Base-by-base conservation (phyloP, 1,284 basidiomycete genomes). In the Boletus calvinii region DNA sequence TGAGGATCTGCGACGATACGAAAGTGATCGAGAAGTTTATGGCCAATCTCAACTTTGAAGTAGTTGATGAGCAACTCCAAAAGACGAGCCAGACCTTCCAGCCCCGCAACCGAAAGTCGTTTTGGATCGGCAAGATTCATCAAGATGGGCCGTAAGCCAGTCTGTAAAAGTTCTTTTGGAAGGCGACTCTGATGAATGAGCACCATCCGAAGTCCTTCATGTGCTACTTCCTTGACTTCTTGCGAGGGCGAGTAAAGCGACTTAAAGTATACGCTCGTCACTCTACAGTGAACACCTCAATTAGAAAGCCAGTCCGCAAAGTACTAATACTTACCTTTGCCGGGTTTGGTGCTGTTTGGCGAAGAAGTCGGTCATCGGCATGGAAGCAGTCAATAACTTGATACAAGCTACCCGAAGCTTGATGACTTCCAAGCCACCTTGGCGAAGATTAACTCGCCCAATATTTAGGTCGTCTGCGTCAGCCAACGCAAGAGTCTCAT, bases 41-140 rank as follows among this genome's bases (percentile, higher is more conserved):
- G 86, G 9, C 97, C 98, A 60, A 99, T 99, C 74, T 99, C 97
- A 39, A 99, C 96, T 71, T 99, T 99, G 86, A 99, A 99, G 74
- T 99, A 99, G 69, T 97, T 98, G 43, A 95, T 98, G 51, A 99
- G 74, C 7, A 99, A 80, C 70, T 98, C 94, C 46, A 99, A 76
- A 54, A 99, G 80, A n/a, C 95, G 85, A 12, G 97, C 96, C 22
- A 99, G 77, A 5, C 98, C 97, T 68, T 98, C 94, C 43, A 99
- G 75, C 17, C 96, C 95, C 6, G 92, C 84, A n/a, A 98, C 90
- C 4, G 94, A 96, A 29, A 99, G 79, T 29, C 93, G 85, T 66
- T 95, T 94, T 37, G 95, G 91, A 70, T 99, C 98, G 4, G 95
- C 95, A 17, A 99, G 83, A 66, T 99, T 99, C 88, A 98, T 97